phyloP scores from a whole-genome alignment of 2,329 filamentous ascomycete species.

The Fusarium bactridioides region DNA sequence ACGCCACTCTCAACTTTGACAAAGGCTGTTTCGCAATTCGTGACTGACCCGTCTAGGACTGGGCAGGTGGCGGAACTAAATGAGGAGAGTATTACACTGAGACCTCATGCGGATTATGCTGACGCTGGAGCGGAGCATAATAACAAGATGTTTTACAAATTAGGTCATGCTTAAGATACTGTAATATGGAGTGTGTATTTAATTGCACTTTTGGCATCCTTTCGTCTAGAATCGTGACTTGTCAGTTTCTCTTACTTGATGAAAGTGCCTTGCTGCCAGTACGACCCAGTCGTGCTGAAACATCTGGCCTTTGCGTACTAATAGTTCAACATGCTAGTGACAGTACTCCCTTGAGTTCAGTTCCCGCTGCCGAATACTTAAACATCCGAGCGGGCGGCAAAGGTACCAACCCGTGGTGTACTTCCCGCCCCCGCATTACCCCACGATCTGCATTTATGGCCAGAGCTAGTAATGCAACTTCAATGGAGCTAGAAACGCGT shows the following conservation, averaged over 20 bases:
- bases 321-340: accelerated
- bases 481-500: accelerated
- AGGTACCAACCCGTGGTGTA: background rate
- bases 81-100: background rate
- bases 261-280: accelerated
- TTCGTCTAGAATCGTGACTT: accelerated
- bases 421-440: background rate
- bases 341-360: accelerated
- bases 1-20: background rate
- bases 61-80: background rate
- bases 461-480: background rate
- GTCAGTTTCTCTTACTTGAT: accelerated
- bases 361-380: background rate
- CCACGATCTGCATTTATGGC: background rate
- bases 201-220: accelerated
- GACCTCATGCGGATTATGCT: background rate
- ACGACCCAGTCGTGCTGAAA: background rate
- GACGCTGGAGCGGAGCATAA: slow-evolving; percentile 2
- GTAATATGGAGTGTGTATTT: accelerated
- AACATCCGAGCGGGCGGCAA: background rate
- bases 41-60: background rate
- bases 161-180: background rate
- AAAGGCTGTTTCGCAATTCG: background rate
- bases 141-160: slow-evolving; percentile 1
- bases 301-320: accelerated